These are phyloP conservation scores for Nakazawaea pomicola DNA, from an alignment of 805 yeast species.

Conservation along the genomic window DNA sequence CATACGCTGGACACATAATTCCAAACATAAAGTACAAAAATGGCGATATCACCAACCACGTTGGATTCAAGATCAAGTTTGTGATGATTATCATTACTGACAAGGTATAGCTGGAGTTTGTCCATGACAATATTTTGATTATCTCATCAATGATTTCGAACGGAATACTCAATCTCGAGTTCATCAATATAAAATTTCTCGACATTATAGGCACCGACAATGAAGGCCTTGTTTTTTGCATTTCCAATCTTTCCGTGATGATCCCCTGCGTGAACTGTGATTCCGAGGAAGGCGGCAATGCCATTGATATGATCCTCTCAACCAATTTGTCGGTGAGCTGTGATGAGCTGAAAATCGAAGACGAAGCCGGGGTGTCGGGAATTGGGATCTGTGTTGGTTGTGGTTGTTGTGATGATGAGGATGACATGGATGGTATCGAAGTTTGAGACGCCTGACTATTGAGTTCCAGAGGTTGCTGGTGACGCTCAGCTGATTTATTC, in stretches of 20 bases:
- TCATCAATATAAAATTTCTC: constrained; percentile 56
- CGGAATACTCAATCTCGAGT: constrained; percentile 56
- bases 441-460: constrained; percentile 10
- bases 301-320: constrained; percentile 67
- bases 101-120: constrained; percentile 54
- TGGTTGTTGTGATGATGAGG: neutral
- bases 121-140: constrained; percentile 58
- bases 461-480: neutral
- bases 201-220: constrained; percentile 68
- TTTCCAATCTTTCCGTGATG: constrained; percentile 49
- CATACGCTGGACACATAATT: constrained; percentile 65
- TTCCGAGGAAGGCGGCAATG: constrained; percentile 59
- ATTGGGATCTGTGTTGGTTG: constrained; percentile 5
- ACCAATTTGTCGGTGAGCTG: constrained; percentile 61
- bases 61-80: constrained; percentile 52
- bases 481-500: neutral
- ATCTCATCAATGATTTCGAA: constrained; percentile 57
- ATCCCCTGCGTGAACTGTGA: constrained; percentile 34
- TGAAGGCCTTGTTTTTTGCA: constrained; percentile 61
- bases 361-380: neutral
- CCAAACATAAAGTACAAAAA: constrained; percentile 45
- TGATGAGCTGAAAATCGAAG: constrained; percentile 21
- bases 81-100: constrained; percentile 44
- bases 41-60: constrained; percentile 49
- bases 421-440: neutral